A percentile compares a stretch with the other conserved stretches of the same genome.
Evolutionary conservation across 2,329 filamentous ascomycete species (phyloP).

Genomic region (Zymoseptoria tritici): DNA sequence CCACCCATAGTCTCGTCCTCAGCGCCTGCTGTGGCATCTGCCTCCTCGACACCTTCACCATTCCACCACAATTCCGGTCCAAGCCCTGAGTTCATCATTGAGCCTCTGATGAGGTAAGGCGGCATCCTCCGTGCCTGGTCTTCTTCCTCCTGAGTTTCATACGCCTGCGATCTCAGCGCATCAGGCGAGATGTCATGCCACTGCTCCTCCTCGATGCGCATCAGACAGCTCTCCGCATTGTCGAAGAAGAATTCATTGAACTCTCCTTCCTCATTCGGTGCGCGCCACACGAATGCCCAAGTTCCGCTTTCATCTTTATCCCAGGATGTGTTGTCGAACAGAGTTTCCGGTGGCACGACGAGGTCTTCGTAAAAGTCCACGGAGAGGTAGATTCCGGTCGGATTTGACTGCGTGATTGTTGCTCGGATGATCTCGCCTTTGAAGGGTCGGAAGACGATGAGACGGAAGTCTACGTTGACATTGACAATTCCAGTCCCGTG

Average conservation of each 20-base stretch:
- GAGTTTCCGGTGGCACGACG: conserved; percentile 62
- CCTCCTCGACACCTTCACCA: conserved; percentile 19
- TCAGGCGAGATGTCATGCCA: conserved; percentile 88
- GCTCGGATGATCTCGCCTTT: conserved; percentile 87
- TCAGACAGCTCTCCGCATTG: conserved; percentile 77
- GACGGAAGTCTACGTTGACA: conserved; percentile 89
- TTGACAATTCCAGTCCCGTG: conserved; percentile 89
- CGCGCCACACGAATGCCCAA: conserved; percentile 72
- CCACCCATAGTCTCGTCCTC: conserved; percentile 11
- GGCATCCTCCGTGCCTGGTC: conserved; percentile 55
- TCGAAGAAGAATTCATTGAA: conserved; percentile 69
- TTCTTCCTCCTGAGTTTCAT: conserved; percentile 49
- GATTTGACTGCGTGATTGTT: conserved; percentile 73
- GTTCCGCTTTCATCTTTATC: conserved; percentile 23
- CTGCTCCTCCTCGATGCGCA: conserved; percentile 77
- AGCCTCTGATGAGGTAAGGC: conserved; percentile 58
- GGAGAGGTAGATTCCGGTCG: conserved; percentile 52
- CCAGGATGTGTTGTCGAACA: conserved; percentile 58
- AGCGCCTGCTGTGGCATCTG: neutral
- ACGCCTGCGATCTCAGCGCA: conserved; percentile 45
- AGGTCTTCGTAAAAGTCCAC: conserved; percentile 95
- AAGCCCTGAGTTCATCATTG: conserved; percentile 42
- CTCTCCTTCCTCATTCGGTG: conserved; percentile 52
- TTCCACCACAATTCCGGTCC: conserved; percentile 44
- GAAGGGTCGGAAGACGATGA: conserved; percentile 92